A percentile compares a stretch with the other conserved stretches of the same genome.
phyloP scores from a whole-genome alignment of 2,329 filamentous ascomycete species.

The Nothopassalora personata region DNA sequence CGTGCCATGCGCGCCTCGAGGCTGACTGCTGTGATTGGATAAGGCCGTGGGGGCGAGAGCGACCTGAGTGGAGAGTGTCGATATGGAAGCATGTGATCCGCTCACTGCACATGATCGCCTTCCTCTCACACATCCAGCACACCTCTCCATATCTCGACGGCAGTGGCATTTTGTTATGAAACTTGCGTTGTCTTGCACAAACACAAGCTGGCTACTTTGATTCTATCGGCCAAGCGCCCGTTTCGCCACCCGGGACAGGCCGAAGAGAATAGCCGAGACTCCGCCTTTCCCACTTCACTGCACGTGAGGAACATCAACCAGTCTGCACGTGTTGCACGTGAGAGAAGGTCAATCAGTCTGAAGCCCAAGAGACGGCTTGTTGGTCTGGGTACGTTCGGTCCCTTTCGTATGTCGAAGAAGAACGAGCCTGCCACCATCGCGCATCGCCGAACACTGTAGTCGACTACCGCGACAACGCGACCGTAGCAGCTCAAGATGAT shows the following conservation, averaged over 20 bases:
- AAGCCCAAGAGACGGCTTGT: background rate
- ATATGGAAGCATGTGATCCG: conserved; percentile 1
- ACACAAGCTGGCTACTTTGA: background rate
- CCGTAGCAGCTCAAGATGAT: background rate
- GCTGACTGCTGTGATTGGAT: background rate
- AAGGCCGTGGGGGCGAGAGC: background rate
- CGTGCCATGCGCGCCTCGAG: background rate
- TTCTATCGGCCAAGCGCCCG: background rate
- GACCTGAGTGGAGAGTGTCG: conserved; percentile 2
- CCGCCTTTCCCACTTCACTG: background rate
- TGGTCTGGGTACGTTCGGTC: background rate
- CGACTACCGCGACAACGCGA: background rate
- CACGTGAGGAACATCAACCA: background rate
- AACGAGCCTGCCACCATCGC: background rate
- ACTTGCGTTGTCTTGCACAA: background rate
- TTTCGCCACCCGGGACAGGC: background rate
- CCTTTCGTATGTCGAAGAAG: background rate
- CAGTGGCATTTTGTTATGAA: background rate
- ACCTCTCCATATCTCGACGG: background rate
- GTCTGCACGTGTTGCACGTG: too few species aligned
- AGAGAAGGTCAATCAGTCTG: background rate
- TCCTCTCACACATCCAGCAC: background rate
- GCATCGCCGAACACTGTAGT: background rate
- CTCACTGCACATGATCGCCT: background rate
- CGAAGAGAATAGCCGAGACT: background rate